These are phyloP conservation scores for Craspedostauros australis DNA, from an alignment of 108 stramenopile genomes.

Conservation along the genomic window DNA sequence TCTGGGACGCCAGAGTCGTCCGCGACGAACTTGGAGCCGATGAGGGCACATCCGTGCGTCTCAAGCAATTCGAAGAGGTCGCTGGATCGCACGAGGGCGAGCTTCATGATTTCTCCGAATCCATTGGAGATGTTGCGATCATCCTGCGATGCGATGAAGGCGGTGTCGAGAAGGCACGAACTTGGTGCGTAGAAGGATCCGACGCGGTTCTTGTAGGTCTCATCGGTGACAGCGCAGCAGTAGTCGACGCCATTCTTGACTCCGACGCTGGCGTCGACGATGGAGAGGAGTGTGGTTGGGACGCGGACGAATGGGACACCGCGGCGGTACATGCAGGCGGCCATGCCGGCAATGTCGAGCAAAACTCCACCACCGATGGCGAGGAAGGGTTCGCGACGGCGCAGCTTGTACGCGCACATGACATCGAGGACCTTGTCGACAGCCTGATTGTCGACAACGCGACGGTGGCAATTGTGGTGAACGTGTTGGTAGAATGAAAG, in stretches of 20 bases:
- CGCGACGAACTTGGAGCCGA: slow-evolving; percentile 61
- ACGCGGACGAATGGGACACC: slow-evolving; percentile 88
- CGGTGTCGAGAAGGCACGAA: slow-evolving; percentile 76
- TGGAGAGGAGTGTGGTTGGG: slow-evolving; percentile 91
- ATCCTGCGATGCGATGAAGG: slow-evolving; percentile 88
- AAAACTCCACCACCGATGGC: slow-evolving; percentile 94
- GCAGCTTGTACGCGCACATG: slow-evolving; percentile 80
- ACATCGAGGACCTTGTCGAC: slow-evolving; percentile 74
- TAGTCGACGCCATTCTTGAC: slow-evolving; percentile 96
- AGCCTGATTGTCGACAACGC: slow-evolving; percentile 31
- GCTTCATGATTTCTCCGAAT: slow-evolving; percentile 94
- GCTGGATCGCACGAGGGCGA: slow-evolving; percentile 83
- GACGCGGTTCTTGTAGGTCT: slow-evolving; percentile 94
- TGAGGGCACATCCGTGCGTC: slow-evolving; percentile 80
- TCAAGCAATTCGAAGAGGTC: slow-evolving; percentile 92
- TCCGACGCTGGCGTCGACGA: slow-evolving; percentile 96
- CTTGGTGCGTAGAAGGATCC: slow-evolving; percentile 93
- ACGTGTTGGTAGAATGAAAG: too few species aligned
- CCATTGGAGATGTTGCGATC: slow-evolving; percentile 86
- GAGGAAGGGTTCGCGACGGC: slow-evolving; percentile 89
- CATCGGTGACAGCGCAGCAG: slow-evolving; percentile 68
- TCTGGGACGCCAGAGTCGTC: slow-evolving; percentile 40
- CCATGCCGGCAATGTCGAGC: slow-evolving; percentile 93
- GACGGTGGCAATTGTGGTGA: background rate
- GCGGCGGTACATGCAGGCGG: slow-evolving; percentile 90